Base-by-base conservation (phyloP, 371 early-diverging fungal genomes). In the Circinella umbellata region DNA sequence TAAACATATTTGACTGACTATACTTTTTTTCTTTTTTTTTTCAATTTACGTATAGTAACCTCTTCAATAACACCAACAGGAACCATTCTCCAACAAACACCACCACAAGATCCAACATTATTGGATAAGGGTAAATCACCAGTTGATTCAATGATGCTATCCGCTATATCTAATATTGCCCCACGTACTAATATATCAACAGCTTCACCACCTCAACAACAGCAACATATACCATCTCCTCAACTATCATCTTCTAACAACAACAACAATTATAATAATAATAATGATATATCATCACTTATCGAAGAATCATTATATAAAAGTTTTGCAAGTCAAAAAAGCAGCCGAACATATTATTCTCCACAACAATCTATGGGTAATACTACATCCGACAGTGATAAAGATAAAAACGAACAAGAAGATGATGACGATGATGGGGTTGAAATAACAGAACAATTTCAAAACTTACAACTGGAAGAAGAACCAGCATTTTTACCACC, bases 401-500 rank as follows among this genome's bases (percentile, higher is more conserved):
- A 38, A 14, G 67, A 66, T 14, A 36, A 61, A 14, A 59, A 73
- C 35, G 67, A 67, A 11, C 64, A 61, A 57, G 69, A 63, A 42
- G 78, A 77, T 42, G 9, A 42, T 42, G 42, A 42, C 1, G 76
- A 70, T 8, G 82, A 80, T n/a, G 76, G 69, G 27, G 78, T 14
- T 13, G 51, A 51, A 51, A 71, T 71, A 13, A 61, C 74, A 18
- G 77, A 68, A 18, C 82, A 76, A 18, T 76, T 79, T 68, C 70
- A 69, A 18, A 66, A 77, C 37, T 74, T 79, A 72, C 69, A 76
- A 60, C 67, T 77, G 0, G 74, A 76, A 37, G 81, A 80, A 70
- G 77, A 78, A n/a, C 80, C 78, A 8, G 82, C 82, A 6, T 82
- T 82, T 70, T 53, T 80, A 34, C 79, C 76, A 47, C 11, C 36